Conservation (phyloP, 1,139 yeast species). For the Pichia sorboxylosa region DNA sequence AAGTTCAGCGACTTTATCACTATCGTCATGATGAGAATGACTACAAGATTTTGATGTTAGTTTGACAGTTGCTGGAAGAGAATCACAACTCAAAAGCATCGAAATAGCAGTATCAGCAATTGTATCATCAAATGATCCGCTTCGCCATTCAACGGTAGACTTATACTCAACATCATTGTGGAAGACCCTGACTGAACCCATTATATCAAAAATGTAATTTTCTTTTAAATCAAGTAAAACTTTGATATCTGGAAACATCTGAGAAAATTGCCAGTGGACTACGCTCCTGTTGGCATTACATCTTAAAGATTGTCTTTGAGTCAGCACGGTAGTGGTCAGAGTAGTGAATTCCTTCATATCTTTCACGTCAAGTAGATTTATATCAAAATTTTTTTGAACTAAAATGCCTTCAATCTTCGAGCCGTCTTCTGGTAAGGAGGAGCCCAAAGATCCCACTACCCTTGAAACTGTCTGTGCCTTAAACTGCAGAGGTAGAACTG, state of each 20-base stretch:
- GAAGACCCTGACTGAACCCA: constrained; percentile 37
- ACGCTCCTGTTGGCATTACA: constrained; percentile 76
- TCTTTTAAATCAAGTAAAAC: constrained; percentile 51
- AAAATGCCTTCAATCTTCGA: constrained; percentile 69
- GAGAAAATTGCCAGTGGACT: constrained; percentile 80
- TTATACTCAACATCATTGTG: constrained; percentile 31
- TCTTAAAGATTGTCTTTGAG: constrained; percentile 66
- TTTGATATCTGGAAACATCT: constrained; percentile 85
- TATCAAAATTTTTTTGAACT: constrained; percentile 83
- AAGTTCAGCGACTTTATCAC: constrained; percentile 4
- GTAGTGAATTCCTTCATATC: constrained; percentile 87
- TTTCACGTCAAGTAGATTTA: constrained; percentile 67
- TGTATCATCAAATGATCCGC: constrained; percentile 82
- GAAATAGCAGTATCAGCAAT: constrained; percentile 92
- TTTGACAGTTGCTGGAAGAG: constrained; percentile 91
- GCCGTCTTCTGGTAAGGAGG: constrained; percentile 29
- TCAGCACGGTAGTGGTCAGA: constrained; percentile 72
- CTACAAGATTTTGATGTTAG: constrained; percentile 51
- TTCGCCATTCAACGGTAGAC: constrained; percentile 79
- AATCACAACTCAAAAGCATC: constrained; percentile 79
- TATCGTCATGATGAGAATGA: constrained; percentile 23
- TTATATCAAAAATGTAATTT: constrained; percentile 26
- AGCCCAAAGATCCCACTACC: constrained; percentile 70
- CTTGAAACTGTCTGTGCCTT: constrained; percentile 79
- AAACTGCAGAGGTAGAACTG: constrained; percentile 62